Evolutionary conservation across 768 basidiomycete genomes (phyloP).

Genomic region (Hypholoma sublateritium): DNA sequence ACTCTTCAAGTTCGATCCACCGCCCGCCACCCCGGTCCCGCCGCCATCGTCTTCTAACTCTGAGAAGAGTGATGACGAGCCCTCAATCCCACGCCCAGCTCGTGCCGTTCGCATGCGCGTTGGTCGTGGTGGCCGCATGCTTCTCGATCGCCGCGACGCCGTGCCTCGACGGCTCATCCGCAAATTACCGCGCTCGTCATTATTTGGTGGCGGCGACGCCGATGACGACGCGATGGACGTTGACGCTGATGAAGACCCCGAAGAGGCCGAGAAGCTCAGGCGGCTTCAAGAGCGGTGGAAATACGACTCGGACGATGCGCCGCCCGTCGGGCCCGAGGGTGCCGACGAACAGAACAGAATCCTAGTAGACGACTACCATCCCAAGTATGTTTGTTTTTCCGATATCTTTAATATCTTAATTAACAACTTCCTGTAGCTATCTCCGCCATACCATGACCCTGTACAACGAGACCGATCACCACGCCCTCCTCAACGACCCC

Average conservation of each 20-base stretch:
- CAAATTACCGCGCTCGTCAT: constrained; percentile 25
- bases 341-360: constrained; percentile 67
- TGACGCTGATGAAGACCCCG: constrained; percentile 32
- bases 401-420: constrained; percentile 7
- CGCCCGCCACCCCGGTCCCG: constrained; percentile 35
- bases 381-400: constrained; percentile 36
- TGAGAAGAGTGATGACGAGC: constrained; percentile 26
- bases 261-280: constrained; percentile 35
- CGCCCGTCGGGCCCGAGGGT: constrained; percentile 54
- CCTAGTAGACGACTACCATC: constrained; percentile 70
- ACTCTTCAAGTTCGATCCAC: constrained; percentile 63
- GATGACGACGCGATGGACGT: constrained; percentile 34
- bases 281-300: constrained; percentile 62
- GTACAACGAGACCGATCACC: constrained; percentile 54
- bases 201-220: constrained; percentile 25
- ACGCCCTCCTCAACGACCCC: constrained; percentile 50
- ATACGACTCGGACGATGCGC: constrained; percentile 66
- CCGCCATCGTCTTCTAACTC: constrained; percentile 24
- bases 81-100: constrained; percentile 23
- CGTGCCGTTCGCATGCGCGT: constrained; percentile 69
- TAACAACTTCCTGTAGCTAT: constrained; percentile 36
- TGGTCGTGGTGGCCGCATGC: constrained; percentile 80
- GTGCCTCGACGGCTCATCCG: constrained; percentile 21
- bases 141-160: constrained; percentile 67
- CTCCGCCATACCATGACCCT: constrained; percentile 56